Base-by-base conservation (phyloP, 345 rosid genomes). In the Noccaea bulbosa region DNA sequence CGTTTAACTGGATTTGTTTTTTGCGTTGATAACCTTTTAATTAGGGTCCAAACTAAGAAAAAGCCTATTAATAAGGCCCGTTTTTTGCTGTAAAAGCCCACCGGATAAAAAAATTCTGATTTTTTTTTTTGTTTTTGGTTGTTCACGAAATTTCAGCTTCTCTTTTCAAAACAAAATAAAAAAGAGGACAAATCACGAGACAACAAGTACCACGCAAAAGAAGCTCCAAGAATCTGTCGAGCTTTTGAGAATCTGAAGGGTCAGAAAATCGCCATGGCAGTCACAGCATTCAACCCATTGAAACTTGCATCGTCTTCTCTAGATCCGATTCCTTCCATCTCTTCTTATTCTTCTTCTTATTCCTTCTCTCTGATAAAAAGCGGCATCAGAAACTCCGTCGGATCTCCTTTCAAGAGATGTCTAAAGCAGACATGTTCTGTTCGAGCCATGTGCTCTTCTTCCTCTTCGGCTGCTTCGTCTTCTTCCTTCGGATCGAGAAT, bases 401-500 rank as follows among this genome's bases (percentile, higher is more conserved):
- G 73, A 65, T 51, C 68, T 69, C 56, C 65, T 49, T 50, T 79
- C 33, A 48, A 80, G 78, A 62, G 56, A 32, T 65, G 45, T 71
- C 65, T 74, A 44, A 74, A 67, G 35, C 78, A 68, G 80, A 48
- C 66, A 60, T 53, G 39, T 74, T 55, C 79, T 86, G 11, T 87
- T 55, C 85, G 77, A 56, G 92, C 86, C 76, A 81, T 46, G 52
- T 67, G 63, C 67, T 73, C 67, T 16, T 61, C 30, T 27, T 27
- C 30, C 3, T 32, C 73, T 41, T 57, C 80, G 81, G 69, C 89
- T 6, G 43, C 77, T 39, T 46, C 81, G 81, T 80, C 91, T 58
- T 80, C 97, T 17, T 89, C 97, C 9, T 94, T 84, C 45, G 97
- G 93, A n/a, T 83, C 96, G 53, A 79, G 90, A 77, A 87, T 89